These are phyloP conservation scores for Ganoderma leucocontextum DNA, from an alignment of 1,284 basidiomycete genomes.

Conservation along the genomic window DNA sequence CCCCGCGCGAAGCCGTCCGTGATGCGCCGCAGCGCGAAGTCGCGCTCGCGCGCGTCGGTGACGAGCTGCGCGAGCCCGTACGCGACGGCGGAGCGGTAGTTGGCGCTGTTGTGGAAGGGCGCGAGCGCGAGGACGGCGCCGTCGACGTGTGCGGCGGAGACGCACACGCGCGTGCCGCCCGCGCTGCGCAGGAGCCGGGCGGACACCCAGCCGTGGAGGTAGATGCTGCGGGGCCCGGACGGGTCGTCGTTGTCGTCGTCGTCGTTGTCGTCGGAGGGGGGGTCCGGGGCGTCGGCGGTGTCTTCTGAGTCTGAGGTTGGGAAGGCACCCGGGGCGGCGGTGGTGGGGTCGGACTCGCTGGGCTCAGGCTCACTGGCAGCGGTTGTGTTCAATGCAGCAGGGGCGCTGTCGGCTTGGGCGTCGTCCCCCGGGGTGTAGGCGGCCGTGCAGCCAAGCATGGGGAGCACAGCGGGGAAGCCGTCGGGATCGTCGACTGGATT, in stretches of 20 bases:
- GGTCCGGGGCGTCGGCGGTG: neutral
- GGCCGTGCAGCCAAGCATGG: conserved; percentile 1
- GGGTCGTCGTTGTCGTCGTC: neutral
- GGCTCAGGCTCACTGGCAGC: neutral
- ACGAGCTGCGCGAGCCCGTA: neutral
- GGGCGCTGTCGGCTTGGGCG: neutral
- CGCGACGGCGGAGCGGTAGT: conserved; percentile 1
- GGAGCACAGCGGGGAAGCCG: neutral
- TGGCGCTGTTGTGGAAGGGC: neutral
- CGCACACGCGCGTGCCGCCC: neutral
- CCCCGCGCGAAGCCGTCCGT: neutral
- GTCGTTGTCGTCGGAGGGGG: too few species aligned
- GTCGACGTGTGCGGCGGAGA: neutral
- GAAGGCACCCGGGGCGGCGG: neutral
- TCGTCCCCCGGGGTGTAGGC: neutral
- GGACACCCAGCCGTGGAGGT: conserved; percentile 2
- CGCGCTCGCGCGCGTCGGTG: neutral
- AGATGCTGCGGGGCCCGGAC: neutral
- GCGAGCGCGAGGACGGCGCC: conserved; percentile 3
- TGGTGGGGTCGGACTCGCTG: neutral
- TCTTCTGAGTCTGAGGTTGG: neutral
- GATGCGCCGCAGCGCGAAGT: neutral
- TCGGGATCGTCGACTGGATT: neutral
- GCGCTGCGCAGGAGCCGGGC: neutral
- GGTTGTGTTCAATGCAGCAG: too few species aligned